Base-by-base conservation (phyloP, 2,329 filamentous ascomycete species). In the Fusarium phyllophilum region DNA sequence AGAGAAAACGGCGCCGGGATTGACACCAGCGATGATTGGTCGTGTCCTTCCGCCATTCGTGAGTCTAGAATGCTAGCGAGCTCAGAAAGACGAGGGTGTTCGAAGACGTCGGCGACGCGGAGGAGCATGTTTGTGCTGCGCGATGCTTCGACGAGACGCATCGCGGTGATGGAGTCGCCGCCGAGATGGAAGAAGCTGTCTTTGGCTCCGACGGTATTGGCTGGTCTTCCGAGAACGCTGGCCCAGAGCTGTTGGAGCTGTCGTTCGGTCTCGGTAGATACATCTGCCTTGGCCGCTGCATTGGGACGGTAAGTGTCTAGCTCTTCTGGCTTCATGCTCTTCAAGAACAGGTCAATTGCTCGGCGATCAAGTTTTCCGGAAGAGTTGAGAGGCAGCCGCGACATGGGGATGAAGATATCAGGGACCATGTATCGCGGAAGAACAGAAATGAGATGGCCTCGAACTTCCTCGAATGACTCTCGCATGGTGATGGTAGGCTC, bases 131-230 rank as follows among this genome's bases (percentile, higher is more conserved):
- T 24, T 14, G 51, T 36, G 39, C 33, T 24, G 17, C 59, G 33
- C 0, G 59, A 56, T 55, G 39, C 39, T 13, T 62, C 59, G 11
- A 62, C 59, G 14, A 58, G 39, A 5, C 51, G 52, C 39, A 62
- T 62, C 6, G 59, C 59, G 7, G 51, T 56, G 7, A 62, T 56
- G 5, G 59, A 62, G 59, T 62, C 59, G 8, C 59, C 59, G 9
- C 59, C 51, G 15, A 56, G 31, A n/a, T 62, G 51, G 24, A 62
- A 57, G 49, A 62, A 62, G 8, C 51, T 56, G 13, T 62, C 59
- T 1, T 55, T 58, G 10, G 59, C 51, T 5, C 59, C 51, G 18
- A 62, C 39, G 2, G 59, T 57, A 1, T 56, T 57, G 2, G 13
- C 20, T 8, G 29, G 38, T 17, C 51, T 10, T 13, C 38, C 24